A percentile compares a stretch with the other conserved stretches of the same genome.
Conservation (phyloP, 352 stramenopile species). For the Thalassiosira hispida region DNA sequence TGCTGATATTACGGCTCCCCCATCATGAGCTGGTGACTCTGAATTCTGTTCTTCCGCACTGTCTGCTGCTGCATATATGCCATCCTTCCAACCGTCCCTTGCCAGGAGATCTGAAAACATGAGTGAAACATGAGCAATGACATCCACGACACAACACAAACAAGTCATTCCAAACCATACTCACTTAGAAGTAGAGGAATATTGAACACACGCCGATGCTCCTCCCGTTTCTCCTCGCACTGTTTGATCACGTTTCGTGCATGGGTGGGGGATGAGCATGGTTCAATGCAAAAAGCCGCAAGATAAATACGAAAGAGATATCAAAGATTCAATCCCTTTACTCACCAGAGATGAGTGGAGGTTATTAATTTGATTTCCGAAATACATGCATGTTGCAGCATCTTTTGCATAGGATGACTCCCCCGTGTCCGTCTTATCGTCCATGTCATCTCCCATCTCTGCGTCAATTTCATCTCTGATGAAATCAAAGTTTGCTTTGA, state of each 20-base stretch:
- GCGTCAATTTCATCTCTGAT: not conserved
- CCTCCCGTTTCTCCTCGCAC: slow-evolving; percentile 80
- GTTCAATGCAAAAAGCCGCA: not conserved
- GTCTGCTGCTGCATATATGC: slow-evolving; percentile 27
- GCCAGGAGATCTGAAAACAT: slow-evolving; percentile 19
- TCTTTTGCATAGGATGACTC: slow-evolving; percentile 22
- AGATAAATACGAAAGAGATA: slow-evolving; percentile 10
- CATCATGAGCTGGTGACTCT: slow-evolving; percentile 11
- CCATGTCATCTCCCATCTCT: not conserved
- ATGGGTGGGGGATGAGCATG: not conserved
- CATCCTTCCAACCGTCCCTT: slow-evolving; percentile 51
- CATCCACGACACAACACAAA: not conserved
- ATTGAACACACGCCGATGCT: slow-evolving; percentile 65
- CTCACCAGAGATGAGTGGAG: slow-evolving; percentile 60
- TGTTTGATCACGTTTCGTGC: not conserved
- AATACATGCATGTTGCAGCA: slow-evolving; percentile 74
- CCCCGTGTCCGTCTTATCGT: slow-evolving; percentile 2
- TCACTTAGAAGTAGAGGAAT: slow-evolving; percentile 62
- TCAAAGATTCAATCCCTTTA: not conserved
- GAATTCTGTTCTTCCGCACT: slow-evolving; percentile 14
- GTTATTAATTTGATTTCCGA: slow-evolving; percentile 71
- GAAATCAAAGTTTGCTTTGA: slow-evolving; percentile 63
- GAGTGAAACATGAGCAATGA: no score
- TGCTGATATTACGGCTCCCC: slow-evolving; percentile 54
- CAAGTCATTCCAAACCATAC: slow-evolving; percentile 25